Conservation (phyloP, 805 yeast genomes). For the Ogataea methanolica region DNA sequence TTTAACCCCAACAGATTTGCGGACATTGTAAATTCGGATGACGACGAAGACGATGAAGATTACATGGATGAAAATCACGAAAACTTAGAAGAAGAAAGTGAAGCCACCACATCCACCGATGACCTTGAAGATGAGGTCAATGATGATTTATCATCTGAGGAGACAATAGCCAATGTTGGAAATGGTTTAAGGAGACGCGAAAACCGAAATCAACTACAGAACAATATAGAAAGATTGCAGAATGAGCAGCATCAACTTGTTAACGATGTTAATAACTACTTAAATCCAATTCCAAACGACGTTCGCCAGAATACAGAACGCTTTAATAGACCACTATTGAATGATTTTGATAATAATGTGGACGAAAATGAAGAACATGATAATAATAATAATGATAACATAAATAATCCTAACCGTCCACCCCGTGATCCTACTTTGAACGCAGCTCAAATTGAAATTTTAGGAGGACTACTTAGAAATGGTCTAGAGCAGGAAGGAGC, state of each 20-base stretch:
- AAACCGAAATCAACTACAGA: background rate
- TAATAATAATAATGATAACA: too few species aligned
- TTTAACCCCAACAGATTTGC: too few species aligned
- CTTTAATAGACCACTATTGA: background rate
- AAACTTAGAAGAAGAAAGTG: background rate
- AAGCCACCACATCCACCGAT: background rate
- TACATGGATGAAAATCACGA: too few species aligned
- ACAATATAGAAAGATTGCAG: slow-evolving; percentile 1
- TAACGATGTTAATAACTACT: background rate
- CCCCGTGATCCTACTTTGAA: background rate
- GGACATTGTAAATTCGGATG: too few species aligned
- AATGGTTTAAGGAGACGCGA: background rate
- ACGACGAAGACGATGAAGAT: too few species aligned
- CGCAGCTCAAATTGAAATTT: background rate
- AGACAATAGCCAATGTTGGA: background rate
- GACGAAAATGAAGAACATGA: too few species aligned
- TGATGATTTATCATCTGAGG: background rate
- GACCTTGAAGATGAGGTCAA: background rate
- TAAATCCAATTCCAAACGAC: background rate
- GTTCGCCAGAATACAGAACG: background rate
- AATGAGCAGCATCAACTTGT: background rate
- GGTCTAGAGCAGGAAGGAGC: background rate
- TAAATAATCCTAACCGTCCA: too few species aligned
- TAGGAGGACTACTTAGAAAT: background rate
- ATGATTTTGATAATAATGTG: background rate